Percentiles rank a stretch among this genome's conserved stretches.
Conservation (phyloP, 306 rosid genomes). For the barrel medic (Medicago truncatula) region DNA sequence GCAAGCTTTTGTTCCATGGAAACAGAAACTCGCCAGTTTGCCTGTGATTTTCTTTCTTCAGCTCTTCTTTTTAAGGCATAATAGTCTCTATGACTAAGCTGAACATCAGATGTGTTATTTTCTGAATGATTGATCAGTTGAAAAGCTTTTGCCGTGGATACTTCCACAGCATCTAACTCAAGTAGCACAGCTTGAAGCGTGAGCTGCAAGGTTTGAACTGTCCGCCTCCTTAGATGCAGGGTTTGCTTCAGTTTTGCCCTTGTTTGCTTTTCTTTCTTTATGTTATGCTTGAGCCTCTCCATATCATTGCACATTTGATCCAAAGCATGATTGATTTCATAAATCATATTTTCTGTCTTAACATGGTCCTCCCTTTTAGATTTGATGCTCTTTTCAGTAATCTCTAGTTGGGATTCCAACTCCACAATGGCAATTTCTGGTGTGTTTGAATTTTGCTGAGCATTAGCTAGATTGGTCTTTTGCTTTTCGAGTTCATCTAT, state of each 20-base stretch:
- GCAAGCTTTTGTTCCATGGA: slow-evolving; percentile 51
- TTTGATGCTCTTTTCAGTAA: slow-evolving; percentile 41
- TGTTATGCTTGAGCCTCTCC: slow-evolving; percentile 40
- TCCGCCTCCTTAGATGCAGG: slow-evolving; percentile 47
- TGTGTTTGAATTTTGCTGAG: slow-evolving; percentile 27
- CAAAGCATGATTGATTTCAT: slow-evolving; percentile 45
- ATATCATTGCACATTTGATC: slow-evolving; percentile 46
- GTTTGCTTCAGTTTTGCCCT: slow-evolving; percentile 38
- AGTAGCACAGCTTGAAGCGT: slow-evolving; percentile 50
- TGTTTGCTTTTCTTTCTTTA: slow-evolving; percentile 41
- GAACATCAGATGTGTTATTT: slow-evolving; percentile 32
- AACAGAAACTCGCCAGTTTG: slow-evolving; percentile 44
- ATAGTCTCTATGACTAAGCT: slow-evolving; percentile 54
- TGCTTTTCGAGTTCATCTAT: slow-evolving; percentile 60
- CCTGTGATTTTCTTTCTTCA: slow-evolving; percentile 47
- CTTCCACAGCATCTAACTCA: slow-evolving; percentile 51
- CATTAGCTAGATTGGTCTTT: slow-evolving; percentile 50
- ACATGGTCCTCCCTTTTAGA: slow-evolving; percentile 49
- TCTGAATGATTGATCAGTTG: slow-evolving; percentile 44
- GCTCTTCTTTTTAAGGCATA: slow-evolving; percentile 46
- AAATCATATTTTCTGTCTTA: slow-evolving; percentile 38
- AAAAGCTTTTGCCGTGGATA: slow-evolving; percentile 53
- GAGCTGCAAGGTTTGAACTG: slow-evolving; percentile 49
- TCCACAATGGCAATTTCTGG: slow-evolving; percentile 35
- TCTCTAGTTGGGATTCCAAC: slow-evolving; percentile 50